These are phyloP conservation scores for Massariosphaeria phaeospora DNA, from an alignment of 495 filamentous ascomycete species.

Conservation along the genomic window DNA sequence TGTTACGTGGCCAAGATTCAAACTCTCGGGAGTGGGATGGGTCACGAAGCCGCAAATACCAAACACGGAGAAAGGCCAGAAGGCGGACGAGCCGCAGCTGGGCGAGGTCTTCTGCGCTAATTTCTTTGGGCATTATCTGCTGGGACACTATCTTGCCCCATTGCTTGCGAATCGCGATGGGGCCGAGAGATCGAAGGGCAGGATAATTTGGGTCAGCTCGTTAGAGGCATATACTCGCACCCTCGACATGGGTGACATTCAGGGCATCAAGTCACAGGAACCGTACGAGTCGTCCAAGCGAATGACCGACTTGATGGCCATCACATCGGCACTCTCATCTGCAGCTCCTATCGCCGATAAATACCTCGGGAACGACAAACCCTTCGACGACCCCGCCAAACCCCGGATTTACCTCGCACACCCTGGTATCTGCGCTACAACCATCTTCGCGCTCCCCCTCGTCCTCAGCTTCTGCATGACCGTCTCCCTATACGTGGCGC, in stretches of 20 bases:
- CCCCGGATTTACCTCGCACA: constrained; percentile 74
- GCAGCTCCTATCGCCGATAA: constrained; percentile 52
- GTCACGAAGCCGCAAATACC: constrained; percentile 43
- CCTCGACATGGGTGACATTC: constrained; percentile 66
- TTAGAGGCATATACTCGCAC: constrained; percentile 59
- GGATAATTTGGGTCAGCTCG: constrained; percentile 81
- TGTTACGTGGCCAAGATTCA: constrained; percentile 75
- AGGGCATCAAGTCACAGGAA: constrained; percentile 55
- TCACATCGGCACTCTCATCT: constrained; percentile 66
- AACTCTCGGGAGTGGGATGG: constrained; percentile 57
- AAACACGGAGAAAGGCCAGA: constrained; percentile 2
- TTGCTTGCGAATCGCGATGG: constrained; percentile 54
- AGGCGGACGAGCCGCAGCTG: constrained; percentile 51
- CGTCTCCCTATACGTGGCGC: constrained; percentile 45
- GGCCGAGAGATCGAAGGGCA: constrained; percentile 43
- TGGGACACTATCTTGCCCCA: constrained; percentile 71
- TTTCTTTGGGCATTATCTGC: constrained; percentile 90
- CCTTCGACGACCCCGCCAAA: not conserved
- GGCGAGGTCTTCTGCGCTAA: constrained; percentile 86
- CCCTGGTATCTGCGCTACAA: constrained; percentile 79
- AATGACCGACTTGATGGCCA: constrained; percentile 72
- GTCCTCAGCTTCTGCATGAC: constrained; percentile 62
- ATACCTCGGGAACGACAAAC: constrained; percentile 41
- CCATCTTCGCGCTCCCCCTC: constrained; percentile 64
- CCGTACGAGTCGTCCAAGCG: constrained; percentile 86